Base-by-base conservation (phyloP, 352 stramenopile species). In the Globisporangium takayamanum region DNA sequence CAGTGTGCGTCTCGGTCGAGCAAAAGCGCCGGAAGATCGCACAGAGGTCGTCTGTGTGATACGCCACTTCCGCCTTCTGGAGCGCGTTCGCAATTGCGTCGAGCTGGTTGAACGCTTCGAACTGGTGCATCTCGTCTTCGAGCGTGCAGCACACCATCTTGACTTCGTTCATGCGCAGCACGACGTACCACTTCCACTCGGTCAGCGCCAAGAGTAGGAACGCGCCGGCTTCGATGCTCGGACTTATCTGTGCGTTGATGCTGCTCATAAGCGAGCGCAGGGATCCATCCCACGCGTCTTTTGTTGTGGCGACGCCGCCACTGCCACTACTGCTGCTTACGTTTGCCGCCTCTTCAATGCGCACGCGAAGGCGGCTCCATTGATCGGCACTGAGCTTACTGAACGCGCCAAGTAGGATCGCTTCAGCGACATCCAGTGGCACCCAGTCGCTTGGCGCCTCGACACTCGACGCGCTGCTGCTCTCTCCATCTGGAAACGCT, bases 181-280 rank as follows among this genome's bases (percentile, higher is more conserved):
- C 65, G 15, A 92, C 67, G 55, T 91, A 91, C 2, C 68, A 70
- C 39, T 84, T 74, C 81, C 84, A 94, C 57, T 94, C 84, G 16
- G 73, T 45, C 11, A 92, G 45, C 8, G 73, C 70, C 0, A 90
- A 41, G 3, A 92, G 64, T 0, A 94, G 69, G 33, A 94, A 90
- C 11, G 60, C 46, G 3, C 72, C 70, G 1, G 74, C 78, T 8
- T 80, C 63, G 15, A 89, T 71, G 16, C 26, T 63, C n/a, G 57
- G 63, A 50, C 39, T 28, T 11, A 51, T 22, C 62, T 62, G 44
- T 56, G 60, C 1, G 59, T 59, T 36, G 30, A 36, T 18, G 12
- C 61, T 33, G 45, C 16, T 45, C 3, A 33, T 10, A 10, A 50
- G 26, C 14, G 56, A 62, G 0, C 20, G 36, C 22, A 50, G 18